Evolutionary conservation across 108 stramenopile species (phyloP), one percentile per base, ranked within the genome.

Genomic region (Aurantiochytrium sp.): DNA sequence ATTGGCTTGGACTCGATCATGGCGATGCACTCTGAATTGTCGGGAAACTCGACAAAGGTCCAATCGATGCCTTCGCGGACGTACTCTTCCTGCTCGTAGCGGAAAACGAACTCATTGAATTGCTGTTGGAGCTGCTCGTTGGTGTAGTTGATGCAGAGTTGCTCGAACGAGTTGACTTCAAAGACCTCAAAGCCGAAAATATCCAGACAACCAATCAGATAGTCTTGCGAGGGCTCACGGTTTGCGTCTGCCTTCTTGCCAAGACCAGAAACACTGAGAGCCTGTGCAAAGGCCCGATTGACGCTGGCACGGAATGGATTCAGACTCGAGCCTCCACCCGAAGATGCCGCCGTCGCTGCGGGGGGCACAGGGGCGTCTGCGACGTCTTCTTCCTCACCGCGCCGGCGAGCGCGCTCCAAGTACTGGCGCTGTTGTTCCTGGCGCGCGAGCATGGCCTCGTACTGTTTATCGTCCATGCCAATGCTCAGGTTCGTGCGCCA

Each of bases 101-200:
- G 96, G 93, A 98, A 97, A 4, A 98, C 95, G 87, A 96, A 97
- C 53, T 93, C 90, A 88, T 97, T 97, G 93, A 97, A 97, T 87
- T 97, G 97, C 89, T 97, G 96, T 91, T 97, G 96, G 21, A 97
- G 92, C 19, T 96, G 95, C 89, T 96, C 96, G 90, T 98, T 98
- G 71, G 96, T 97, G 92, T 96, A 98, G 92, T 98, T 98, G 92
- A 98, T 98, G 92, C 97, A 98, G 25, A 98, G 92, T 90, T 98
- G 97, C 92, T 97, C 97, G 90, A 97, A 98, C 23, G 93, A 94
- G 90, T 98, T 97, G 23, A 87, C 87, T 5, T 64, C 71, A 69
- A 92, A 92, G 72, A 83, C 72, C 76, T 91, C 90, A 44, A 90
- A 90, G 58, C 91, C 89, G 44, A 91, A 89, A 23, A 89, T 91